Evolutionary conservation across 1,284 basidiomycete genomes (phyloP).

Genomic region (Omphalotus olearius): DNA sequence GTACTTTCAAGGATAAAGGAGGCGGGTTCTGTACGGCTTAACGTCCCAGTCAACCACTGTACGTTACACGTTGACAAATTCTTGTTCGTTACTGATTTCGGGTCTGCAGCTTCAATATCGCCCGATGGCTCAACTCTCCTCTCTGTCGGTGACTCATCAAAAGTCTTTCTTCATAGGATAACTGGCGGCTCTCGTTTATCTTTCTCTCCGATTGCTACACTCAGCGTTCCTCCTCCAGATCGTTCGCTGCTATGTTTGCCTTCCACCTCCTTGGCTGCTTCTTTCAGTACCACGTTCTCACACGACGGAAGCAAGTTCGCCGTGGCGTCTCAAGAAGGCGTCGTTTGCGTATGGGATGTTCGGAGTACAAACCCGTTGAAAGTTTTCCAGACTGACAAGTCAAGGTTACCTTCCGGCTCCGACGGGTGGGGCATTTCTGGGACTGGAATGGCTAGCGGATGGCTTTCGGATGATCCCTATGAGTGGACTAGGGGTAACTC

Average conservation of each 20-base stretch:
- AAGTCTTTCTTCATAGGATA: slow-evolving; percentile 73
- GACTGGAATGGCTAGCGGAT: slow-evolving; percentile 29
- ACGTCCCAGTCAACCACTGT: slow-evolving; percentile 58
- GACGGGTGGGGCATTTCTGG: slow-evolving; percentile 33
- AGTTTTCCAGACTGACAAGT: slow-evolving; percentile 55
- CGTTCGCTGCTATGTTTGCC: slow-evolving; percentile 30
- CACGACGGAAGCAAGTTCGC: slow-evolving; percentile 79
- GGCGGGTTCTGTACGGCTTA: slow-evolving; percentile 53
- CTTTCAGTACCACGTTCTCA: slow-evolving; percentile 84
- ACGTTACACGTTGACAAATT: slow-evolving; percentile 19
- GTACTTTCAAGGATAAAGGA: slow-evolving; percentile 41
- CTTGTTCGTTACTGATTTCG: slow-evolving; percentile 10
- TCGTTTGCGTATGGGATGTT: slow-evolving; percentile 78
- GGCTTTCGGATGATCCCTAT: slow-evolving; percentile 59
- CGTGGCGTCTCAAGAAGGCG: slow-evolving; percentile 82
- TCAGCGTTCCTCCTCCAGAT: slow-evolving; percentile 53
- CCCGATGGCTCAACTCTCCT: slow-evolving; percentile 81
- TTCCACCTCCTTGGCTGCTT: slow-evolving; percentile 51
- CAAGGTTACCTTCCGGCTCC: slow-evolving; percentile 29
- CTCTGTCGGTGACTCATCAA: slow-evolving; percentile 82
- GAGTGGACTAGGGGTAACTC: slow-evolving; percentile 57
- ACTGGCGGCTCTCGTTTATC: slow-evolving; percentile 52
- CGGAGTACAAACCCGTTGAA: slow-evolving; percentile 66
- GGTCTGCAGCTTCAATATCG: slow-evolving; percentile 67
- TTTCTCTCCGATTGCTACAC: slow-evolving; percentile 52